Percentiles rank a stretch among this genome's conserved stretches.
phyloP scores from a whole-genome alignment of 768 basidiomycete genomes.

The Suillus decipiens region DNA sequence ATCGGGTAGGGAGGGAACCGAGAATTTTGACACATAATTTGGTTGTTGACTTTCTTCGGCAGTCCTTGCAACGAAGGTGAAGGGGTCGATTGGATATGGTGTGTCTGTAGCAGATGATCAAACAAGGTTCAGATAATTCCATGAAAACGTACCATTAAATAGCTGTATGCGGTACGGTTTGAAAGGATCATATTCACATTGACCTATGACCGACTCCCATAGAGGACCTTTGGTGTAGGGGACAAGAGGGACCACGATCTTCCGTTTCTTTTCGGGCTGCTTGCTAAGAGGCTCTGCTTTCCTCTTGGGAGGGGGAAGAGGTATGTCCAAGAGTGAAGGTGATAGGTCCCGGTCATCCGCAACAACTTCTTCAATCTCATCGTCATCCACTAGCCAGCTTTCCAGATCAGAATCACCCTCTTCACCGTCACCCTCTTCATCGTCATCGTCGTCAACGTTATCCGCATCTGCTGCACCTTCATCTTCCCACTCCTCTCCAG shows the following conservation, averaged over 20 bases:
- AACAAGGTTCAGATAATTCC: background rate
- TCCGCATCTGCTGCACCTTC: conserved; percentile 77
- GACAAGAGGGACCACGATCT: conserved; percentile 74
- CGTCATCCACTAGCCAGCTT: conserved; percentile 55
- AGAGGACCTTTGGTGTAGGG: conserved; percentile 82
- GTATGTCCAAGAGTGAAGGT: conserved; percentile 31
- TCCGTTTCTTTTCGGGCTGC: conserved; percentile 66
- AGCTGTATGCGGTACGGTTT: conserved; percentile 75
- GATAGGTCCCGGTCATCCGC: conserved; percentile 41
- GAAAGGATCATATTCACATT: conserved; percentile 70
- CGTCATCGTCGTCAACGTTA: conserved; percentile 69
- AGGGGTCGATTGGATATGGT: conserved; percentile 74
- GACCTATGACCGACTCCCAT: conserved; percentile 72
- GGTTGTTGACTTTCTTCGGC: conserved; percentile 36
- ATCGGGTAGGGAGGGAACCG: conserved; percentile 48
- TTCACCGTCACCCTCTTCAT: conserved; percentile 64
- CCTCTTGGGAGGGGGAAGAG: conserved; percentile 35
- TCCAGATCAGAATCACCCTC: conserved; percentile 46
- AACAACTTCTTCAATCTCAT: conserved; percentile 63
- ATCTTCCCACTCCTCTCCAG: conserved; percentile 95
- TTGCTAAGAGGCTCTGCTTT: conserved; percentile 50
- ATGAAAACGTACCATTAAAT: conserved; percentile 70
- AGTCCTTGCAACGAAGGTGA: conserved; percentile 62
- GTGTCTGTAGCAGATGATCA: conserved; percentile 51
- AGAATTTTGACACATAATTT: conserved; percentile 39